Evolutionary conservation across 2,329 filamentous ascomycete genomes (phyloP), one percentile per base, ranked within the genome.

Genomic region (Pestalotiopsis sp.): DNA sequence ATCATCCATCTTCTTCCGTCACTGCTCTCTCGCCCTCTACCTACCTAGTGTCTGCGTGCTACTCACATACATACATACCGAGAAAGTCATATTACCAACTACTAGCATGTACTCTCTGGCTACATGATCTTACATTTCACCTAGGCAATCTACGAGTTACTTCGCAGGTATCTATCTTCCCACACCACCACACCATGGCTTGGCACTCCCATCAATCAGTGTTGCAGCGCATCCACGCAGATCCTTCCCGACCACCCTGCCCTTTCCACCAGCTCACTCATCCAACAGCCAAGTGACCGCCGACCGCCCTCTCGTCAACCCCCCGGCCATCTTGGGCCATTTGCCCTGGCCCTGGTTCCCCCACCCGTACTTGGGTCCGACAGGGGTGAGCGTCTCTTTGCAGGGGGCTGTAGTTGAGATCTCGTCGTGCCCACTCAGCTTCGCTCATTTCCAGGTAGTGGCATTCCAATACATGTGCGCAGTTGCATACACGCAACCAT

Each of bases 381-480:
- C 66, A 67, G 65, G 65, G 68, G 61, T 39, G 20, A 57, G 17
- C 36, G 49, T 56, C 41, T 45, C 59, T 52, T 36, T 57, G 31
- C 58, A 58, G 62, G 64, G 31, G 61, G 38, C 20, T 69, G 61
- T 49, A 38, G 41, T 59, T 64, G 49, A 61, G 66, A 56, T 58
- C 59, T 62, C 56, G 39, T 60, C 39, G 59, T 60, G 61, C 62
- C 66, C 68, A 67, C 58, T 68, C 62, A 64, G 41, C 49, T 64
- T 61, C 52, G 41, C 58, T 66, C 68, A 67, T 64, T 63, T 67
- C 45, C 66, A 60, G 41, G 61, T 65, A 60, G 65, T 66, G 60
- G 41, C 62, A 69, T 66, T 66, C 66, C 52, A 69, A 60, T 68
- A 68, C 68, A 68, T 69, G 67, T 45, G 17, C 45, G 20, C 68